Conservation (phyloP, 2,329 filamentous ascomycete genomes). For the Colletotrichum incanum region DNA sequence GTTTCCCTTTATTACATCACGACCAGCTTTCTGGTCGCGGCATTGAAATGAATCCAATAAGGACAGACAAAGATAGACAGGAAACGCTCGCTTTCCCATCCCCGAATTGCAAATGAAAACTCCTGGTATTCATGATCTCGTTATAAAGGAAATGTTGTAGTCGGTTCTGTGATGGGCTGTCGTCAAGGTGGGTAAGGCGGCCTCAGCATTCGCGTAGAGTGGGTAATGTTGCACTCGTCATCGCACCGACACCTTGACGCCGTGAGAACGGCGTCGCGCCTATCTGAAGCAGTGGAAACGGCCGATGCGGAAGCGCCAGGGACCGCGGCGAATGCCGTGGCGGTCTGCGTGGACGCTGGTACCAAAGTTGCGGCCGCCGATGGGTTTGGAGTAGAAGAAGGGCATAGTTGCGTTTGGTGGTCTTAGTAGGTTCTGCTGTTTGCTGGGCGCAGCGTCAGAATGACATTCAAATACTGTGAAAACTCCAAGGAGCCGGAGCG, state of each 20-base stretch:
- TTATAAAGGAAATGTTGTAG: not conserved
- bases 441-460: conserved; percentile 7
- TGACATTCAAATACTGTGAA: not conserved
- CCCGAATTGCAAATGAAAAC: conserved; percentile 1
- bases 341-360: conserved; percentile 64
- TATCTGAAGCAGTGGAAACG: conserved; percentile 67
- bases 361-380: conserved; percentile 66
- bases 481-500: not conserved
- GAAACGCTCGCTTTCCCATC: conserved; percentile 31
- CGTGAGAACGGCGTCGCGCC: conserved; percentile 13
- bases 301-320: conserved; percentile 66
- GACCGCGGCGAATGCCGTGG: conserved; percentile 64
- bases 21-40: not conserved
- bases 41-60: conserved; percentile 14
- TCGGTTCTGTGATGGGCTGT: not conserved
- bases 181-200: not conserved
- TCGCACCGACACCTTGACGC: conserved; percentile 15
- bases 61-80: conserved; percentile 32
- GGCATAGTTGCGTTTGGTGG: conserved; percentile 54
- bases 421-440: not conserved
- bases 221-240: not conserved
- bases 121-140: conserved; percentile 31
- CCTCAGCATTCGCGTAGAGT: not conserved
- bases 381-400: conserved; percentile 62
- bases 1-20: not conserved